phyloP scores from a whole-genome alignment of 805 yeast species.

The Cephaloascus fragrans region DNA sequence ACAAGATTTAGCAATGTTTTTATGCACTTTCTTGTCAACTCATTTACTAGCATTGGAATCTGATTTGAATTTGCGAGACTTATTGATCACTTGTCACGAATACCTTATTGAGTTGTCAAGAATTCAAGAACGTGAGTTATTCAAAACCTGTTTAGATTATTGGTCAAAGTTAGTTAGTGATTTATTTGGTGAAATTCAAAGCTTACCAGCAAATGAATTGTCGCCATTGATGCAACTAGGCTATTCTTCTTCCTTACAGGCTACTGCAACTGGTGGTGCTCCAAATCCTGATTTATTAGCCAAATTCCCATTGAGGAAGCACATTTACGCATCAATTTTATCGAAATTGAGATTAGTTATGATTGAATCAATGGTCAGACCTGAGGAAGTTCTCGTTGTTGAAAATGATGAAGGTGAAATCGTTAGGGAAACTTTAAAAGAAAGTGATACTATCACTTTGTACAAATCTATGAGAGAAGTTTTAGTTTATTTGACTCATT shows the following conservation, averaged over 20 bases:
- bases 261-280: slow-evolving; percentile 62
- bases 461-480: slow-evolving; percentile 96
- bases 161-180: slow-evolving; percentile 84
- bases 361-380: slow-evolving; percentile 96
- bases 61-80: slow-evolving; percentile 42
- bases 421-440: slow-evolving; percentile 94
- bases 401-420: slow-evolving; percentile 98
- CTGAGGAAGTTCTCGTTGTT: slow-evolving; percentile 94
- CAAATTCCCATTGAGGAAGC: slow-evolving; percentile 78
- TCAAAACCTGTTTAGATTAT: slow-evolving; percentile 91
- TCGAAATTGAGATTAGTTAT: slow-evolving; percentile 85
- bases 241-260: slow-evolving; percentile 27
- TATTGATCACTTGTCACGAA: slow-evolving; percentile 64
- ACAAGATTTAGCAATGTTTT: slow-evolving; percentile 90
- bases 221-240: slow-evolving; percentile 69
- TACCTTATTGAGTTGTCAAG: slow-evolving; percentile 78
- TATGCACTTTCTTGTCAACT: slow-evolving; percentile 72
- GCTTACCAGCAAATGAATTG: slow-evolving; percentile 60
- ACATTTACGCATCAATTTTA: slow-evolving; percentile 67
- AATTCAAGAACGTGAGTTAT: slow-evolving; percentile 91
- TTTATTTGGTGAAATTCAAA: slow-evolving; percentile 78
- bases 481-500: slow-evolving; percentile 87
- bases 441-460: slow-evolving; percentile 91
- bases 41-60: slow-evolving; percentile 60
- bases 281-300: slow-evolving; percentile 72